phyloP scores from a whole-genome alignment of 257 asterid species.

The Paraleonurus japonicus region DNA sequence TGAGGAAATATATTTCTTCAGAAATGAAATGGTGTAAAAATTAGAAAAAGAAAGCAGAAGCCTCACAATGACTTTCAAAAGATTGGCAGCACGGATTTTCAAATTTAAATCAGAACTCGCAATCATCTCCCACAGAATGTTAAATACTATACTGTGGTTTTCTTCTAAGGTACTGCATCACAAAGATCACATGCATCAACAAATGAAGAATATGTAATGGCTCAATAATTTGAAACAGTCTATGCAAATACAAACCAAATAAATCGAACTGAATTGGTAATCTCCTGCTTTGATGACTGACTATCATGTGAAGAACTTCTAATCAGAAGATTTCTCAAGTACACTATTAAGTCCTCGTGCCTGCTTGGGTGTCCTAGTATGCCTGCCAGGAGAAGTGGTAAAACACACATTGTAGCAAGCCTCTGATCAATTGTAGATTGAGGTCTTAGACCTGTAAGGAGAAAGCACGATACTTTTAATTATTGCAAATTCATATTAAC shows the following conservation, averaged over 20 bases:
- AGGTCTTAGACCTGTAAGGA: slow-evolving; percentile 71
- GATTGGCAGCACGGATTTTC: slow-evolving; percentile 81
- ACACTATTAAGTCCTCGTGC: slow-evolving; percentile 60
- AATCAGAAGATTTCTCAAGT: slow-evolving; percentile 71
- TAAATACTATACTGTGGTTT: slow-evolving; percentile 72
- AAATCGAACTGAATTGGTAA: slow-evolving; percentile 81
- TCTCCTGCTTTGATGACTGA: slow-evolving; percentile 64
- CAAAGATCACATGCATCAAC: slow-evolving; percentile 15
- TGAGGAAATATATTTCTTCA: slow-evolving; percentile 18
- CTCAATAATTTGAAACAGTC: slow-evolving; percentile 14
- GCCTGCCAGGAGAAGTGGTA: slow-evolving; percentile 97
- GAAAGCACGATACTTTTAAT: slow-evolving; percentile 5
- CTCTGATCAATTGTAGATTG: slow-evolving; percentile 61
- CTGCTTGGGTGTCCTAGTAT: slow-evolving; percentile 79
- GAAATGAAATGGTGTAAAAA: background rate
- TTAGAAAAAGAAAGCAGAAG: slow-evolving; percentile 13
- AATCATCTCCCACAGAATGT: slow-evolving; percentile 96
- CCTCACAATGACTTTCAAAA: slow-evolving; percentile 86
- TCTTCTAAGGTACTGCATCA: slow-evolving; percentile 81
- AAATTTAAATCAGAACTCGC: slow-evolving; percentile 63
- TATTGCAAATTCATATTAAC: background rate
- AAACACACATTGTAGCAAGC: slow-evolving; percentile 76
- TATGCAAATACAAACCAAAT: slow-evolving; percentile 58
- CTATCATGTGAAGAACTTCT: slow-evolving; percentile 55
- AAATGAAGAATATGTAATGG: slow-evolving; percentile 11